Conservation (phyloP, 495 filamentous ascomycete genomes). For the Parmelia sp. region DNA sequence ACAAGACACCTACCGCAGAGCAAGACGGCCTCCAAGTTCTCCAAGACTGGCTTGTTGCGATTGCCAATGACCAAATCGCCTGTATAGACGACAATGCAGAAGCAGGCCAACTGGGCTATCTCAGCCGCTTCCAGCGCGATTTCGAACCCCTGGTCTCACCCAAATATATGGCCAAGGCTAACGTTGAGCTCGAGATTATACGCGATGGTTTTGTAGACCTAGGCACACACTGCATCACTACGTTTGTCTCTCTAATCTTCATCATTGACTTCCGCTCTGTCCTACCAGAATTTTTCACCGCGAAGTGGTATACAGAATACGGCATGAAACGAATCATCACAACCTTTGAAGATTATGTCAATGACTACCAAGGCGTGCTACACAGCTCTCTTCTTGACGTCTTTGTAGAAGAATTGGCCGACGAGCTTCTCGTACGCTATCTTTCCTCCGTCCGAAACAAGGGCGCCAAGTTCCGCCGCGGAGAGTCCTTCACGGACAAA, state of each 20-base stretch:
- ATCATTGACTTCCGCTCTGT: slow-evolving; percentile 73
- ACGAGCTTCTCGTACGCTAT: slow-evolving; percentile 81
- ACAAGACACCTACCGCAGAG: slow-evolving; percentile 50
- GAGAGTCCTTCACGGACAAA: slow-evolving; percentile 78
- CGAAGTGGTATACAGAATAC: slow-evolving; percentile 74
- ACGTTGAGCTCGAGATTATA: slow-evolving; percentile 63
- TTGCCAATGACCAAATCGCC: slow-evolving; percentile 96
- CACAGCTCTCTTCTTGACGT: slow-evolving; percentile 84
- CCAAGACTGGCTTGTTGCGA: slow-evolving; percentile 93
- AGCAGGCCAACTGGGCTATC: slow-evolving; percentile 63
- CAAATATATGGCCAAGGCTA: slow-evolving; percentile 66
- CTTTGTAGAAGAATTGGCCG: slow-evolving; percentile 80
- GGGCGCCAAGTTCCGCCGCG: slow-evolving; percentile 77
- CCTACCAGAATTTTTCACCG: slow-evolving; percentile 84
- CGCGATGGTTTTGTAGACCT: slow-evolving; percentile 91
- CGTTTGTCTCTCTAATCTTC: slow-evolving; percentile 81
- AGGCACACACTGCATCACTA: slow-evolving; percentile 79
- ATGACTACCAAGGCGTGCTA: slow-evolving; percentile 72
- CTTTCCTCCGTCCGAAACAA: slow-evolving; percentile 83
- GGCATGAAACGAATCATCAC: slow-evolving; percentile 83
- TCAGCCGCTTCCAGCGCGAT: slow-evolving; percentile 73
- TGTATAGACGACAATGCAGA: slow-evolving; percentile 86
- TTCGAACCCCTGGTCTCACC: slow-evolving; percentile 72
- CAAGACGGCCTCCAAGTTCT: slow-evolving; percentile 75
- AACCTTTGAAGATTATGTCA: slow-evolving; percentile 90